A percentile compares a stretch with the other conserved stretches of the same genome.
Conservation (phyloP, 495 filamentous ascomycete genomes). For the Amniculicola lignicola region DNA sequence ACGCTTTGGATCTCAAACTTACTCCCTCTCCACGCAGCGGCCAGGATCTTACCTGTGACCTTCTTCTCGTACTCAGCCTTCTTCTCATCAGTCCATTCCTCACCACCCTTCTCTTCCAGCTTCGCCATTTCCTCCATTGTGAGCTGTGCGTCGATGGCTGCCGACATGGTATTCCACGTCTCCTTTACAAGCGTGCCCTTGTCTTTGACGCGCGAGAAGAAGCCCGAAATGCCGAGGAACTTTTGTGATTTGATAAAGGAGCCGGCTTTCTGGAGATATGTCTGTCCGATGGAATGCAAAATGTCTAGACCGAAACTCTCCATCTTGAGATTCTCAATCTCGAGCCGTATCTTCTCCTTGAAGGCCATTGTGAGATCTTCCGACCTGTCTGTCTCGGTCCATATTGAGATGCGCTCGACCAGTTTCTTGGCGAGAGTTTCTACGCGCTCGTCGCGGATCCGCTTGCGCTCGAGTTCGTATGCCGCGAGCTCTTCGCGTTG, state of each 20-base stretch:
- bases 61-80: constrained; percentile 92
- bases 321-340: constrained; percentile 98
- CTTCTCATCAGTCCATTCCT: constrained; percentile 98
- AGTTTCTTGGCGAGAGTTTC: constrained; percentile 79
- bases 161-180: constrained; percentile 95
- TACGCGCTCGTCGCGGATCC: constrained; percentile 85
- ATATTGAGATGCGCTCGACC: constrained; percentile 84
- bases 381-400: constrained; percentile 95
- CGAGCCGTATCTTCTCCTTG: constrained; percentile 86
- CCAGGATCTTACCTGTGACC: constrained; percentile 98
- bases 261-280: constrained; percentile 82
- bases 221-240: constrained; percentile 91
- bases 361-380: constrained; percentile 81
- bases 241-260: constrained; percentile 91
- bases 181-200: constrained; percentile 96
- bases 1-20: constrained; percentile 99
- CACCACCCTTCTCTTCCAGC: constrained; percentile 88
- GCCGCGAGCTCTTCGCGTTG: constrained; percentile 85
- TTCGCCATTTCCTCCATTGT: constrained; percentile 99
- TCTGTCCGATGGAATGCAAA: constrained; percentile 86
- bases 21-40: constrained; percentile 93
- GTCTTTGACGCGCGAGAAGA: constrained; percentile 90
- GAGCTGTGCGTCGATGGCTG: constrained; percentile 96
- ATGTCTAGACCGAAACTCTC: constrained; percentile 98
- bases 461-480: constrained; percentile 80